A percentile compares a stretch with the other conserved stretches of the same genome.
Conservation (phyloP, 768 basidiomycete species). For the Terana coerulea region DNA sequence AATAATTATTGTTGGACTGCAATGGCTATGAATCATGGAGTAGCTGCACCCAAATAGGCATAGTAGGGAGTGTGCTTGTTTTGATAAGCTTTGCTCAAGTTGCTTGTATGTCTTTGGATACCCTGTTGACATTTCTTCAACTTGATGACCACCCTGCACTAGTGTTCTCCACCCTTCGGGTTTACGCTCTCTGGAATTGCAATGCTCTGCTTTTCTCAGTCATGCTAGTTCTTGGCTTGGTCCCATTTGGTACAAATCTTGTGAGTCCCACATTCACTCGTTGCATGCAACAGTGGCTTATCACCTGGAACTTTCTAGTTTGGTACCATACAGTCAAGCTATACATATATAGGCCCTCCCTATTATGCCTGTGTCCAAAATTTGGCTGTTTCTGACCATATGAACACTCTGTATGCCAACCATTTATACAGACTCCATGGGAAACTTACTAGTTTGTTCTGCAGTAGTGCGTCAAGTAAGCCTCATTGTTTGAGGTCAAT, state of each 20-base stretch:
- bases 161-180: background rate
- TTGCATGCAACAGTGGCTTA: background rate
- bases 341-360: background rate
- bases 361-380: background rate
- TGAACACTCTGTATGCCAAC: background rate
- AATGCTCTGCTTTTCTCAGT: background rate
- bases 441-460: background rate
- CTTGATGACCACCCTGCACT: too few relatives aligned
- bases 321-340: background rate
- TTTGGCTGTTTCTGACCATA: background rate
- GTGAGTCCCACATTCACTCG: background rate
- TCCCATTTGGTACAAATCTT: background rate
- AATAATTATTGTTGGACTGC: too few relatives aligned
- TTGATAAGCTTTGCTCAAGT: background rate
- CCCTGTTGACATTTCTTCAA: background rate
- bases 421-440: background rate
- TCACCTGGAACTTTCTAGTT: background rate
- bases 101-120: background rate
- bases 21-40: too few relatives aligned
- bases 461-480: background rate
- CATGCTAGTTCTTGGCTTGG: background rate
- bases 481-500: background rate
- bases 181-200: background rate
- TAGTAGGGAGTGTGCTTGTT: background rate
- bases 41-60: background rate